Percentiles rank a stretch among this genome's conserved stretches.
These are phyloP conservation scores for Colletotrichum australisinense DNA, from an alignment of 2,329 filamentous ascomycete species.

Conservation along the genomic window DNA sequence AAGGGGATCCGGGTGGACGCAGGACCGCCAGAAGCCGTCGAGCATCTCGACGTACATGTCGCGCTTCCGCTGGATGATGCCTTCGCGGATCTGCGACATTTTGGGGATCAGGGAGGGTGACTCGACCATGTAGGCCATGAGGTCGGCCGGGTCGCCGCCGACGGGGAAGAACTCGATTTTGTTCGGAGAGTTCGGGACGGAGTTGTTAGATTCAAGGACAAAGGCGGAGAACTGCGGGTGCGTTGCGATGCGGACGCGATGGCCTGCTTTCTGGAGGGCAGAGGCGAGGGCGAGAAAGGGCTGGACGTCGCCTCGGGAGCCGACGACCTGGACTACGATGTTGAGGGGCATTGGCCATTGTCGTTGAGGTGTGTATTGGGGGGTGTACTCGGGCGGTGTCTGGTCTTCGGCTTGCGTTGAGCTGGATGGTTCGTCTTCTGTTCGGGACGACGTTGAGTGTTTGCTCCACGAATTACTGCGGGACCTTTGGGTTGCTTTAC, in stretches of 20 bases:
- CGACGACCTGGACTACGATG: constrained; percentile 66
- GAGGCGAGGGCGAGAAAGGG: constrained; percentile 65
- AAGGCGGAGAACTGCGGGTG: constrained; percentile 60
- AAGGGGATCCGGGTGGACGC: constrained; percentile 34
- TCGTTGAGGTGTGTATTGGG: background rate
- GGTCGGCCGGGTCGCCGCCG: constrained; percentile 61
- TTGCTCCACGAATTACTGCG: background rate
- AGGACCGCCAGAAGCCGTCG: constrained; percentile 40
- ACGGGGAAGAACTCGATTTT: constrained; percentile 63
- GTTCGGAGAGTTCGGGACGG: background rate
- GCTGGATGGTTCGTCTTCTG: constrained; percentile 20
- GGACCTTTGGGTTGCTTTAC: background rate
- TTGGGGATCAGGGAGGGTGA: constrained; percentile 42
- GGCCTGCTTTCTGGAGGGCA: constrained; percentile 57
- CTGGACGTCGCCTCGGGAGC: constrained; percentile 65
- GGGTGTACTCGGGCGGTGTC: constrained; percentile 15
- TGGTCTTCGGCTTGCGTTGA: constrained; percentile 1
- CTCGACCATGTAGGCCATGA: constrained; percentile 48
- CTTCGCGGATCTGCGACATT: constrained; percentile 40
- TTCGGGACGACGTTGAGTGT: background rate
- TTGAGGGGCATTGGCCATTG: constrained; percentile 49
- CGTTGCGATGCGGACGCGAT: constrained; percentile 63
- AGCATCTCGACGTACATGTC: constrained; percentile 40
- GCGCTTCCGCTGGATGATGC: constrained; percentile 41
- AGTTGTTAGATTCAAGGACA: constrained; percentile 49